These are phyloP conservation scores for Pseudogymnoascus sp. DNA, from an alignment of 2,329 filamentous ascomycete species.

Conservation along the genomic window DNA sequence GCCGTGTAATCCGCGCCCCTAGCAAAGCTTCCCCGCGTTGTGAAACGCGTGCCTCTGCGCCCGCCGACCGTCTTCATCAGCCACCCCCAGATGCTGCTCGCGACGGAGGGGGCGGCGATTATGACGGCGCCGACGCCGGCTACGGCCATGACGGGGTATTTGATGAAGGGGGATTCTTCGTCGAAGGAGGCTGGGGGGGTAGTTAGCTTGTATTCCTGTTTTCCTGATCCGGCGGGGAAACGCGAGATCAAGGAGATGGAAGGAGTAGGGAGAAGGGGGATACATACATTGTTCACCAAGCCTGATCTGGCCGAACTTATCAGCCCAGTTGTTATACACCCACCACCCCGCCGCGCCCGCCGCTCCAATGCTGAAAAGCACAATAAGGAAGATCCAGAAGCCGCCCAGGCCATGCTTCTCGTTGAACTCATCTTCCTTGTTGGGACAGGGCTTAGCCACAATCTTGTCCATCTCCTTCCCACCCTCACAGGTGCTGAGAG, in stretches of 20 bases:
- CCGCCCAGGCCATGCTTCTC: conserved; percentile 65
- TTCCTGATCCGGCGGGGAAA: neutral
- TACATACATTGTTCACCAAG: conserved; percentile 61
- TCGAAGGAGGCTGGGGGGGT: conserved; percentile 43
- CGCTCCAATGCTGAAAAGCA: conserved; percentile 65
- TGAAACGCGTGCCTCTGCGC: conserved; percentile 56
- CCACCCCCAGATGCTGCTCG: conserved; percentile 64
- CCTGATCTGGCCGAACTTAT: conserved; percentile 86
- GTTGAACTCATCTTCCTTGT: conserved; percentile 75
- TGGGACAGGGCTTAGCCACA: conserved; percentile 58
- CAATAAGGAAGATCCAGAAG: conserved; percentile 75
- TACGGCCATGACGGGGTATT: conserved; percentile 70
- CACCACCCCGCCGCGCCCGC: conserved; percentile 75
- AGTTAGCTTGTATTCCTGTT: conserved; percentile 16
- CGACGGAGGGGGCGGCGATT: conserved; percentile 62
- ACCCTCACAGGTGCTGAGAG: conserved; percentile 76
- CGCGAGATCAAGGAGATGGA: neutral
- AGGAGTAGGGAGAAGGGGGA: neutral
- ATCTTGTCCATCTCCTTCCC: conserved; percentile 69
- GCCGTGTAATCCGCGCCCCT: conserved; percentile 80
- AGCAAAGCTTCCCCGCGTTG: conserved; percentile 82
- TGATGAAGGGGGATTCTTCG: conserved; percentile 68
- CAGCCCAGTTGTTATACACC: conserved; percentile 76
- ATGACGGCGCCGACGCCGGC: conserved; percentile 56
- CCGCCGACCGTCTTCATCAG: conserved; percentile 45